Conservation (phyloP, 331 rosid species). For the Acacia pycnantha region DNA sequence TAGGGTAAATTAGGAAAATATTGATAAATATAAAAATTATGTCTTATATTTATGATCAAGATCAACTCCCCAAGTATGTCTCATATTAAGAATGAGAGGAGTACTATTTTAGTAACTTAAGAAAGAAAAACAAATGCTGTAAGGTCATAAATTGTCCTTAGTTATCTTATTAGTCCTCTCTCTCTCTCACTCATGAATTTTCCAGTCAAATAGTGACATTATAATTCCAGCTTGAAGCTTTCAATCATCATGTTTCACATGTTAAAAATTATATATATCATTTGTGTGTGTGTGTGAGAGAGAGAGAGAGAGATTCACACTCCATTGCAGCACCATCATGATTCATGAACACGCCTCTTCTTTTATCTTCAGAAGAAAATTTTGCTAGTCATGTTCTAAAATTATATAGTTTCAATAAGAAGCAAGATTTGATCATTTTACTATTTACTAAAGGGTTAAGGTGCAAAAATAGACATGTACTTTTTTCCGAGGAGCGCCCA, state of each 20-base stretch:
- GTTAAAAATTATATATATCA: neutral
- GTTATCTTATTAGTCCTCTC: neutral
- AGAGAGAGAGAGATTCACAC: neutral
- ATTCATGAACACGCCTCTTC: neutral
- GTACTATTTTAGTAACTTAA: neutral
- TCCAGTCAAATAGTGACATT: neutral
- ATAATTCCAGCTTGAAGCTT: neutral
- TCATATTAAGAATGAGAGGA: too few species aligned
- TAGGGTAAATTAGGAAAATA: too few species aligned
- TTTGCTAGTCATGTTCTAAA: neutral
- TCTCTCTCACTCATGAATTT: neutral
- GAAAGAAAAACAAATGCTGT: neutral
- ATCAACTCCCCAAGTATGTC: too few species aligned
- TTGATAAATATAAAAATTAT: too few species aligned
- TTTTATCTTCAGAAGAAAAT: neutral
- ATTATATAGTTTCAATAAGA: neutral
- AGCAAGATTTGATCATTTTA: neutral
- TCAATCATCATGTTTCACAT: slow-evolving; percentile 3
- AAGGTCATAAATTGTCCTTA: neutral
- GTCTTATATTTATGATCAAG: too few species aligned
- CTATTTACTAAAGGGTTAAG: too few species aligned
- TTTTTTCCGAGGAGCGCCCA: too few species aligned
- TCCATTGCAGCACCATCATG: neutral
- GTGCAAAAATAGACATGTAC: too few species aligned
- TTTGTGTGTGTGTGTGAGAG: neutral